Base-by-base conservation (phyloP, 129 eudicot genomes). In the Artemisia argyi region DNA sequence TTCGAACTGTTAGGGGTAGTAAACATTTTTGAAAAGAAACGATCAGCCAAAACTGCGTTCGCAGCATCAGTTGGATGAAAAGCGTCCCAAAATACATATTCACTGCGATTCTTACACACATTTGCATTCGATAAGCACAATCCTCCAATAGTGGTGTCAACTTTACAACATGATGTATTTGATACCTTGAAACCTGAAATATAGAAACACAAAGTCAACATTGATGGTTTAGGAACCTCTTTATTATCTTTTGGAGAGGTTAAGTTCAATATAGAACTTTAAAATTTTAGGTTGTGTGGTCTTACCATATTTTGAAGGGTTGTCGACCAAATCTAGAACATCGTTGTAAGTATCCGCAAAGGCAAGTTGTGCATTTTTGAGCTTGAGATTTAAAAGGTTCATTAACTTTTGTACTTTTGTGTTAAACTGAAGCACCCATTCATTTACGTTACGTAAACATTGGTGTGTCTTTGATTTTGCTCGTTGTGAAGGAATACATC, bases 21-120 rank as follows among this genome's bases (percentile, higher is more conserved):
- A 61, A 88, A 86, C 55, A 89, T 17, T 13, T 68, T 68, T 9
- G 81, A 26, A 81, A 87, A 92, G 73, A 92, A 74, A n/a, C 63
- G 73, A 9, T 87, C 83, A 0, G 96, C 96, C 46, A 92, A 88
- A 65, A 92, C 81, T 15, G 30, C 90, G 51, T 92, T 92, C 17
- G 98, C 98, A 28, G 98, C 96, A 81, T 92, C 98, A 0, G 96
- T 83, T 1, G 98, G 98, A 76, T 92, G 98, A 68, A 89, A 92
- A 0, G 96, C 96, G 30, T 92, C 98, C 96, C 96, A 92, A 56
- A 92, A 92, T 7, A 92, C 96, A 7, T 87, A 92, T 10, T 92
- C 98, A 0, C 50, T 76, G 0, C 92, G 82, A 53, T 92, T 83
- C 2, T 55, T 69, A 76, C 98, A 92, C 65, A 92, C 39, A 24